Base-by-base conservation (phyloP, 371 early-diverging fungal species). In the Dichotomocladium elegans region DNA sequence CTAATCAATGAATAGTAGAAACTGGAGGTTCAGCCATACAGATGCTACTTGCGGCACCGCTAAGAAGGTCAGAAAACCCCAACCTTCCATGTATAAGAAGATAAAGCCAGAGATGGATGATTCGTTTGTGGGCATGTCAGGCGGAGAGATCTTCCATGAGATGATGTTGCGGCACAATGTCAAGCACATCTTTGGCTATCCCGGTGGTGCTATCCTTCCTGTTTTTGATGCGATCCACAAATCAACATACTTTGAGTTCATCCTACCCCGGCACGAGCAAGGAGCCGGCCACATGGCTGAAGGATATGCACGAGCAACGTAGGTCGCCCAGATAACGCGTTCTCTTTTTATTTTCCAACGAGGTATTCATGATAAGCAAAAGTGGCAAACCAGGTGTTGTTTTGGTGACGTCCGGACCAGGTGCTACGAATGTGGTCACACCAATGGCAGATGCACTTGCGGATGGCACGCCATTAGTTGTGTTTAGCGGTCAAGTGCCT, bases 241-340 rank as follows among this genome's bases (percentile, higher is more conserved):
- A 66, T 91, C 93, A 24, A 82, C 86, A 57, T 89, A 96, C 66
- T 98, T 98, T 68, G 81, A 96, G 50, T 94, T 96, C 58, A 82
- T 98, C 57, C 80, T 98, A 35, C 96, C 98, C 30, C 75, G 98
- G 59, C 96, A 96, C 64, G 98, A 98, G 67, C 98, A 98, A 73
- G 98, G 98, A 58, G 96, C 94, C 44, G 98, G 98, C 11, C 98
- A 98, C 69, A 96, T 96, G 93, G 96, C 98, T 5, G 93, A 98
- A 72, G 98, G 94, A n/a, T 98, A 96, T 69, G 96, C 96, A 28
- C 84, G 92, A 68, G 95, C 90, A 51, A 92, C 90, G 86, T 87
- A 77, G 68, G 78, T 74, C 29, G n/a, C 25, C n/a, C n/a, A n/a
- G n/a, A n/a, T 33, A 33, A n/a, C 29, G 42, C 54, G 44, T 24